Evolutionary conservation across 176 grass and related monocot species (phyloP).

Genomic region (Oryza officinalis): DNA sequence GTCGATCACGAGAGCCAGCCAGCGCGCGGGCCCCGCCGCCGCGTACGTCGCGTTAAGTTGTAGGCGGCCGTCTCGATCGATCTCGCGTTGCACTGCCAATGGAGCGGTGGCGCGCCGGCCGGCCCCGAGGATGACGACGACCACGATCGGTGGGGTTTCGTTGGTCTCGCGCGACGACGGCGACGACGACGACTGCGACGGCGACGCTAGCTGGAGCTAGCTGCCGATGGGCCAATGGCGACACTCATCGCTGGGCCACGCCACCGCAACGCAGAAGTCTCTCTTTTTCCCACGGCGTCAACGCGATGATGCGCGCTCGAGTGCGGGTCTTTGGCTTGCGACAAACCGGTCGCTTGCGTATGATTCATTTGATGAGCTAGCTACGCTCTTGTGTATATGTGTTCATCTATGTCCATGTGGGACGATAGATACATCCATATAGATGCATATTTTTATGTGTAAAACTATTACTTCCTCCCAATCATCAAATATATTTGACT

Average conservation of each 20-base stretch:
- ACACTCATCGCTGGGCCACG: not conserved
- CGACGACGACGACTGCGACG: no score
- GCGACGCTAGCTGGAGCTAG: not conserved
- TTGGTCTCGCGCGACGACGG: not conserved
- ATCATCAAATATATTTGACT: no score
- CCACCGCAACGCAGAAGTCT: not conserved
- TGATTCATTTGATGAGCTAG: not conserved
- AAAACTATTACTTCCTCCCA: no score
- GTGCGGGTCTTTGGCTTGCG: not conserved
- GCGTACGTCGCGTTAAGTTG: no score
- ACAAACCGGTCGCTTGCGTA: conserved; percentile 14
- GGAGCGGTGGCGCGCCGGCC: not conserved
- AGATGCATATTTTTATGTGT: no score
- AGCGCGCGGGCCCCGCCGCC: no score
- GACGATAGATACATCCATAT: no score
- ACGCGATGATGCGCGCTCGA: not conserved
- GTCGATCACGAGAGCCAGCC: not conserved
- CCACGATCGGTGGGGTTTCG: not conserved
- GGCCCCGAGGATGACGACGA: not conserved
- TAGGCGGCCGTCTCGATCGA: no score
- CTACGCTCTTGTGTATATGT: no score
- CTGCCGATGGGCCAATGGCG: not conserved
- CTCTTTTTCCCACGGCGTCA: not conserved
- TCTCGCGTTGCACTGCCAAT: not conserved
- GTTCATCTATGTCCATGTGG: no score